phyloP scores from a whole-genome alignment of 768 basidiomycete species.

The Boletellus ananas region DNA sequence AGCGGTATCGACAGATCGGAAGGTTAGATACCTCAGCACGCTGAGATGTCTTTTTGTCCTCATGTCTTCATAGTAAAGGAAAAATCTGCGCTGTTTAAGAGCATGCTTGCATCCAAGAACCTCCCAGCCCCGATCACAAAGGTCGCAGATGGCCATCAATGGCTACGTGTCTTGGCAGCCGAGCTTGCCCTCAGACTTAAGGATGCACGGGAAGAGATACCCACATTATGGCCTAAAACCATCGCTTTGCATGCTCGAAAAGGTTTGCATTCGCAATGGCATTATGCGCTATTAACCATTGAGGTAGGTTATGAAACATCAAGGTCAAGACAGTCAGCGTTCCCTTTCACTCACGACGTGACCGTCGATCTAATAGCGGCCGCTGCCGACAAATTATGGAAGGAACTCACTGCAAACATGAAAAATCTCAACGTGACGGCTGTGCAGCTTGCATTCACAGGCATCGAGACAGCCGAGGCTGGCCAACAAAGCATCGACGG shows the following conservation, averaged over 20 bases:
- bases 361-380: slow-evolving; percentile 73
- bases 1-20: slow-evolving; percentile 87
- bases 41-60: background rate
- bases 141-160: slow-evolving; percentile 74
- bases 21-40: slow-evolving; percentile 45
- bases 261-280: slow-evolving; percentile 38
- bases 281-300: slow-evolving; percentile 1
- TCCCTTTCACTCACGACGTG: slow-evolving; percentile 76
- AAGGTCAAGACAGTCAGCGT: slow-evolving; percentile 80
- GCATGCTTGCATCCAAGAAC: slow-evolving; percentile 97
- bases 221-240: slow-evolving; percentile 89
- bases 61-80: slow-evolving; percentile 66
- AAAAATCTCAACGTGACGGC: slow-evolving; percentile 62
- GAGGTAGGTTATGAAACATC: slow-evolving; percentile 57
- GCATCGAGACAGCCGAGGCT: slow-evolving; percentile 66
- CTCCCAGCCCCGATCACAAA: slow-evolving; percentile 74
- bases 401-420: slow-evolving; percentile 67
- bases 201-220: slow-evolving; percentile 69
- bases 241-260: slow-evolving; percentile 75
- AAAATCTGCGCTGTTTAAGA: slow-evolving; percentile 75
- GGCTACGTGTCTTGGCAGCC: slow-evolving; percentile 88
- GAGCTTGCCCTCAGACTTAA: slow-evolving; percentile 83
- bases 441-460: slow-evolving; percentile 71
- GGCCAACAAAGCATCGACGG: slow-evolving; percentile 88
- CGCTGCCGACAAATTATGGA: slow-evolving; percentile 80